A percentile compares a stretch with the other conserved stretches of the same genome.
Conservation (phyloP, 768 basidiomycete genomes). For the Dendrothele bispora region DNA sequence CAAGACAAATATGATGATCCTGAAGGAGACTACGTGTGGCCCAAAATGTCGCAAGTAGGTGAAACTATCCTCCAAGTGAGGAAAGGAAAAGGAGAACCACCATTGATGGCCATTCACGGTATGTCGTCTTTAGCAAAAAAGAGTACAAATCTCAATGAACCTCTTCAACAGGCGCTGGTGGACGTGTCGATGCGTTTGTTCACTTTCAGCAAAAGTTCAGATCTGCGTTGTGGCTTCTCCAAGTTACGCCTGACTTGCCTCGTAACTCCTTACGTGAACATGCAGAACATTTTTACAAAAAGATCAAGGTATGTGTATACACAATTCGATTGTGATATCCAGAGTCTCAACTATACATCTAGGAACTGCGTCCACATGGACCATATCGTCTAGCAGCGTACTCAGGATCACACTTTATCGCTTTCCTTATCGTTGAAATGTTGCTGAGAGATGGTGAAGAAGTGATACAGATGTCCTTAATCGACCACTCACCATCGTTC, state of each 20-base stretch:
- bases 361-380: background rate
- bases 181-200: background rate
- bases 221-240: conserved; percentile 3
- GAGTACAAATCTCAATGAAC: no score
- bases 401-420: background rate
- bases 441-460: background rate
- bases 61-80: conserved; percentile 1
- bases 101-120: conserved; percentile 7
- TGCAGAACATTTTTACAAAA: background rate
- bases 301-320: background rate
- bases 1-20: background rate
- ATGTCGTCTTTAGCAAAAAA: no score
- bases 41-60: background rate
- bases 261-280: background rate
- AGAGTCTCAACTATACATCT: background rate
- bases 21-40: background rate
- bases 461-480: background rate
- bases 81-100: conserved; percentile 6
- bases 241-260: background rate
- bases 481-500: background rate
- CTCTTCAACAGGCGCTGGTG: no score
- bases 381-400: background rate
- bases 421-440: background rate
- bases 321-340: background rate
- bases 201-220: conserved; percentile 4